Evolutionary conservation across 805 yeast species (phyloP).

Genomic region (Vanderwaltozyma tropicalis): DNA sequence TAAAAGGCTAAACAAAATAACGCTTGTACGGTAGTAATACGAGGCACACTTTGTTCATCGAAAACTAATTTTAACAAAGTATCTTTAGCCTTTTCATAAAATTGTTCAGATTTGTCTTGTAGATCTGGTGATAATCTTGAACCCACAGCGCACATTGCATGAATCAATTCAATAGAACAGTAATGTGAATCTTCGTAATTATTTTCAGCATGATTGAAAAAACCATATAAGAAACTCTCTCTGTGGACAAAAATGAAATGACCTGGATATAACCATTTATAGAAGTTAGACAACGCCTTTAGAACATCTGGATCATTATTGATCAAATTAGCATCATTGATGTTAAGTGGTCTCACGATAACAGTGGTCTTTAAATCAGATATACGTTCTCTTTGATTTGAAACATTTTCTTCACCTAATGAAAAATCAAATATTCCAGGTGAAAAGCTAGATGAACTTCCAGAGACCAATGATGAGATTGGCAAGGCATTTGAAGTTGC

Average conservation of each 20-base stretch:
- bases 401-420: too few relatives aligned
- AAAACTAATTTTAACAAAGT: constrained; percentile 31
- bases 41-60: constrained; percentile 30
- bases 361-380: constrained; percentile 26
- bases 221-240: constrained; percentile 51
- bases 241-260: constrained; percentile 52
- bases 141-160: constrained; percentile 51
- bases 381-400: constrained; percentile 17
- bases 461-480: constrained; percentile 8
- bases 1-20: constrained; percentile 48
- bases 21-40: constrained; percentile 49
- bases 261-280: constrained; percentile 59
- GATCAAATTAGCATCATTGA: constrained; percentile 11
- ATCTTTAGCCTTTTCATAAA: constrained; percentile 38
- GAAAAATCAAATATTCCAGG: neutral
- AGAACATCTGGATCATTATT: constrained; percentile 24
- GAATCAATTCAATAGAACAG: constrained; percentile 45
- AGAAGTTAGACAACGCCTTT: constrained; percentile 32
- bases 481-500: constrained; percentile 6
- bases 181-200: constrained; percentile 34
- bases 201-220: constrained; percentile 44
- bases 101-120: constrained; percentile 33
- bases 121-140: constrained; percentile 38
- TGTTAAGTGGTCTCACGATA: constrained; percentile 17
- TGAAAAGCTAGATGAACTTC: neutral